Percentiles rank a stretch among this genome's conserved stretches.
Evolutionary conservation across 495 filamentous ascomycete species (phyloP).

Genomic region (Penicillium nucicola): DNA sequence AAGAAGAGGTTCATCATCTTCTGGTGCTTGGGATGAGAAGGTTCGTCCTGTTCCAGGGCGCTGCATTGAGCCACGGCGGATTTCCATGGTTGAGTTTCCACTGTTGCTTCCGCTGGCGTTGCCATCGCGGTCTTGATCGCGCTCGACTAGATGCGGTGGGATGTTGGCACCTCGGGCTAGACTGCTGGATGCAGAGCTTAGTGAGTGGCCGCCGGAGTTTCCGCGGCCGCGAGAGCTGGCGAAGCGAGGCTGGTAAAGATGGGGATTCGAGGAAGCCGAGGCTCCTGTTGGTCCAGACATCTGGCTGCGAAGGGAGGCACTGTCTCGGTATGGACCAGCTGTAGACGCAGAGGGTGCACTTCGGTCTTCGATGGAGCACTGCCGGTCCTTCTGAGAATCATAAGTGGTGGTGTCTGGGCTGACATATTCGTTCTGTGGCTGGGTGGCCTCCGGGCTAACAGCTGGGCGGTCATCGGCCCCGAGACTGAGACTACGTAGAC

Average conservation of each 20-base stretch:
- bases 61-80: conserved; percentile 32
- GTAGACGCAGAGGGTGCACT: conserved; percentile 36
- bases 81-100: conserved; percentile 33
- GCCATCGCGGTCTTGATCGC: conserved; percentile 45
- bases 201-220: conserved; percentile 39
- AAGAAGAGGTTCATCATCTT: conserved; percentile 78
- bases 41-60: conserved; percentile 34
- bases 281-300: conserved; percentile 37
- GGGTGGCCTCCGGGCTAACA: conserved; percentile 53
- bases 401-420: conserved; percentile 6
- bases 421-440: conserved; percentile 46
- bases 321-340: conserved; percentile 39
- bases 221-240: conserved; percentile 39
- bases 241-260: conserved; percentile 42
- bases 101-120: conserved; percentile 53
- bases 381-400: conserved; percentile 22
- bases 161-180: conserved; percentile 36
- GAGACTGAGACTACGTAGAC: conserved; percentile 72
- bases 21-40: conserved; percentile 31
- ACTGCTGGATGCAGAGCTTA: conserved; percentile 45
- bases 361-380: conserved; percentile 22
- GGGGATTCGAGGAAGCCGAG: conserved; percentile 31
- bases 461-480: conserved; percentile 65
- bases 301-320: conserved; percentile 32
- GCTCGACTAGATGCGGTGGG: conserved; percentile 33